These are phyloP conservation scores for Kazachstania bromeliacearum DNA, from an alignment of 805 yeast genomes.

Conservation along the genomic window DNA sequence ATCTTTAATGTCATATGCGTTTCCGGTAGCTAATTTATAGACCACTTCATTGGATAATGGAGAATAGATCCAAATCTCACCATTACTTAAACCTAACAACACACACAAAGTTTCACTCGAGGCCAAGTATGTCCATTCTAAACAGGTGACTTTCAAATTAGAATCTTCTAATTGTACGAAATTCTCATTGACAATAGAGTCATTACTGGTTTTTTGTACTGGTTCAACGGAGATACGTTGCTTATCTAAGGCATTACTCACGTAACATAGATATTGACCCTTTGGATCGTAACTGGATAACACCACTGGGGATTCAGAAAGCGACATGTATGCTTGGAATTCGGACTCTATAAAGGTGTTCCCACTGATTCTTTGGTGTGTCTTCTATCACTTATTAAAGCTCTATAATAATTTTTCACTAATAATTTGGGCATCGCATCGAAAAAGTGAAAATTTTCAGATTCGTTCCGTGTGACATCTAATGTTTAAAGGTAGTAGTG, in stretches of 20 bases:
- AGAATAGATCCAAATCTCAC: constrained; percentile 55
- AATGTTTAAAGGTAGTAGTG: no score
- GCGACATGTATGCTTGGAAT: constrained; percentile 10
- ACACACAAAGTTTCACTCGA: constrained; percentile 37
- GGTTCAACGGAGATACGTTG: constrained; percentile 62
- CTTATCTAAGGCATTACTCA: constrained; percentile 56
- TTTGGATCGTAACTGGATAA: constrained; percentile 50
- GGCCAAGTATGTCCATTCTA: constrained; percentile 21
- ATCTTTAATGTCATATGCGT: constrained; percentile 40
- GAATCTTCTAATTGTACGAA: constrained; percentile 21
- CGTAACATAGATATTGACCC: constrained; percentile 56
- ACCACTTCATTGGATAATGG: constrained; percentile 54
- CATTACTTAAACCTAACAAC: constrained; percentile 57
- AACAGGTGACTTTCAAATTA: constrained; percentile 13
- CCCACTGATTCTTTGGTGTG: constrained; percentile 9
- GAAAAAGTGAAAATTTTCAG: constrained; percentile 6
- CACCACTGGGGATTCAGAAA: constrained; percentile 9
- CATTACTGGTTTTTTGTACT: constrained; percentile 25
- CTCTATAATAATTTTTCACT: constrained; percentile 3
- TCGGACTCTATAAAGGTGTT: no score
- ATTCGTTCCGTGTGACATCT: no score
- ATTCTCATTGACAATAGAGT: constrained; percentile 27
- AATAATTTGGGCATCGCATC: constrained; percentile 6
- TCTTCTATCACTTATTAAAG: constrained; percentile 2
- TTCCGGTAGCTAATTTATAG: constrained; percentile 40